A percentile compares a stretch with the other conserved stretches of the same genome.
These are phyloP conservation scores for Zygoascus sp. DNA, from an alignment of 1,139 yeast genomes.

Conservation along the genomic window DNA sequence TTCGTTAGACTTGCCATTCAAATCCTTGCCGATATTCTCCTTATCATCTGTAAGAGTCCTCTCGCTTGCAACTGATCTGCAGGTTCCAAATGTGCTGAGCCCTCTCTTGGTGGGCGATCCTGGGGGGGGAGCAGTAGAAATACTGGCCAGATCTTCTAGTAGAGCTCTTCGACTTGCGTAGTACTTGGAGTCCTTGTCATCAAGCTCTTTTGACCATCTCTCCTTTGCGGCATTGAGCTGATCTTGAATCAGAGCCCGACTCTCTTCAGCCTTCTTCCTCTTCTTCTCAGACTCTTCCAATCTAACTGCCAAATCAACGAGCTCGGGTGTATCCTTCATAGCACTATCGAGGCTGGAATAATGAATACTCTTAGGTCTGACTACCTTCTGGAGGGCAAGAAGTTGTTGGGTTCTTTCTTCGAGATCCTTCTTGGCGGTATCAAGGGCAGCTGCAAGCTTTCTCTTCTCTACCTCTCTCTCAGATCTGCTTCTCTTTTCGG, in stretches of 20 bases:
- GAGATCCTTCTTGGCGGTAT: conserved; percentile 26
- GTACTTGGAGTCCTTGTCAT: conserved; percentile 27
- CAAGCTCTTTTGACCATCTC: conserved; percentile 28
- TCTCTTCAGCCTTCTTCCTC: conserved; percentile 30
- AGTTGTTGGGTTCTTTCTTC: conserved; percentile 28
- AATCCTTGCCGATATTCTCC: conserved; percentile 19
- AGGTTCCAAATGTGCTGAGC: conserved; percentile 16
- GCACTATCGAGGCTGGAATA: conserved; percentile 18
- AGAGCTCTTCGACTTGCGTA: conserved; percentile 27
- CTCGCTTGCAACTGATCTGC: conserved; percentile 6
- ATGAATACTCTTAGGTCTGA: conserved; percentile 25
- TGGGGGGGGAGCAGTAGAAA: conserved; percentile 17
- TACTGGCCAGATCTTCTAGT: conserved; percentile 24
- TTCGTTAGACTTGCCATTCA: conserved; percentile 22
- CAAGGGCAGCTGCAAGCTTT: conserved; percentile 28
- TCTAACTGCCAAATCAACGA: conserved; percentile 30
- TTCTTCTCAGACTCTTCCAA: conserved; percentile 29
- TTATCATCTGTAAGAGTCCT: conserved; percentile 15
- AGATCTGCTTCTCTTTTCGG: conserved; percentile 29
- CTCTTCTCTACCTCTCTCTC: conserved; percentile 30
- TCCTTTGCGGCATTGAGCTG: conserved; percentile 31
- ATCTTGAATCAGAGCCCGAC: conserved; percentile 28
- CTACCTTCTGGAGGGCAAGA: conserved; percentile 27
- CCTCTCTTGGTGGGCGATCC: conserved; percentile 23
- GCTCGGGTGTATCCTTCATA: conserved; percentile 19